Evolutionary conservation across 2,329 filamentous ascomycete genomes (phyloP), one percentile per base, ranked within the genome.

Genomic region (Penicillium hesseltinei): DNA sequence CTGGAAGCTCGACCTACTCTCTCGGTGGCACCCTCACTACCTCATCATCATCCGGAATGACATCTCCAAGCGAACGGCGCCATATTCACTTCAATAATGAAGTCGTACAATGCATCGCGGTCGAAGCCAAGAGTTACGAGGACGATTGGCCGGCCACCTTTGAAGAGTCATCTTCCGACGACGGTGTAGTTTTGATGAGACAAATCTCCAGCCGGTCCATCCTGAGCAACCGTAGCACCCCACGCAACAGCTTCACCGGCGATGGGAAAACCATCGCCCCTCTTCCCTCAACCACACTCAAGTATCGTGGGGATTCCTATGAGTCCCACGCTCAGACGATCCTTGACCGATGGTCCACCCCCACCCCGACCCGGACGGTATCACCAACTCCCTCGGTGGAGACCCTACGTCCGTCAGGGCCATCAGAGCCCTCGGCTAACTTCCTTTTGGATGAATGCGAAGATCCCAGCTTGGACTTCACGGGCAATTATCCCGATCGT

Each of bases 31-130:
- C 88, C 50, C 82, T 85, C 6, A 84, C 86, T 36, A 91, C 88
- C 2, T 81, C 82, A 11, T 82, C 85, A 8, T 89, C 89, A 0
- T 96, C 92, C 0, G 89, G 88, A 66, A 80, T 74, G 81, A 87
- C 71, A 75, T 91, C 84, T 2, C 84, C 84, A 5, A 80, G 57
- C 76, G 84, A 78, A 75, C 84, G 86, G 68, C 92, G 88, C 59
- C 93, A 96, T 72, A 97, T 99, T 63, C 91, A 96, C 69, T 99
- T 99, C 74, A 94, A 97, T 71, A 90, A 97, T 70, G 90, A 93
- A 76, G 94, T 99, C 2, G 88, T 92, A 72, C 93, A 97, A 72
- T 97, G 92, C 72, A 97, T 97, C 63, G 94, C 94, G 8, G 85
- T 99, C 33, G 92, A 97, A 35, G 83, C 86, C 66, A 95, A 95